Conservation (phyloP, 495 filamentous ascomycete genomes). For the Lineolata rhizophorae region DNA sequence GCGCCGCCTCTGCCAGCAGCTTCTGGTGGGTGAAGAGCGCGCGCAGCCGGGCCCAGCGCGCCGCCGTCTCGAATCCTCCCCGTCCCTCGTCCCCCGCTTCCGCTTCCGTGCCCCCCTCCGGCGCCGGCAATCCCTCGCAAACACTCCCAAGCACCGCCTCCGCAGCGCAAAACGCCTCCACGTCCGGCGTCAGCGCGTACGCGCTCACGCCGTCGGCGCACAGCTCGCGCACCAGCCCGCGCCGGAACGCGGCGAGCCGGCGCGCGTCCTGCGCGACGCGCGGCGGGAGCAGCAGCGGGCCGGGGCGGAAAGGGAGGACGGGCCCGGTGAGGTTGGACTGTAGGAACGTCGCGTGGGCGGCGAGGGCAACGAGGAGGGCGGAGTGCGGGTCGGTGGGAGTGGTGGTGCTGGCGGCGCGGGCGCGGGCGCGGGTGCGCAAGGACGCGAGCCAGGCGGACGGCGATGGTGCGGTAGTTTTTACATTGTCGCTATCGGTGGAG, state of each 20-base stretch:
- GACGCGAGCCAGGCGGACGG: too few relatives aligned
- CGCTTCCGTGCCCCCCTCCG: too few relatives aligned
- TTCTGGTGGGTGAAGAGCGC: slow-evolving; percentile 75
- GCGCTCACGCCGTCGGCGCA: slow-evolving; percentile 67
- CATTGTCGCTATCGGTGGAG: too few relatives aligned
- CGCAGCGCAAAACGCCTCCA: slow-evolving; percentile 65
- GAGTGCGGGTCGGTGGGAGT: too few relatives aligned
- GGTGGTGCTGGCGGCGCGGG: too few relatives aligned
- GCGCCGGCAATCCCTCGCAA: slow-evolving; percentile 24
- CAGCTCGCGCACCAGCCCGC: slow-evolving; percentile 36
- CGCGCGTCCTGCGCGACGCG: slow-evolving; percentile 8
- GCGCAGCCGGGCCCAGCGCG: slow-evolving; percentile 32
- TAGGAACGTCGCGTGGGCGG: slow-evolving; percentile 62
- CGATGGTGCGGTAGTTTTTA: too few relatives aligned
- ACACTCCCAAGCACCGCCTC: slow-evolving; percentile 30
- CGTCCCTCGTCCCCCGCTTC: too few relatives aligned
- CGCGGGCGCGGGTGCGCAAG: too few relatives aligned
- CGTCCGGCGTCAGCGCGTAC: slow-evolving; percentile 60
- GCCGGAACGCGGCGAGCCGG: slow-evolving; percentile 18
- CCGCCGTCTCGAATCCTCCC: slow-evolving; percentile 11
- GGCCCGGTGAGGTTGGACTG: slow-evolving; percentile 88
- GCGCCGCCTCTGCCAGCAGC: slow-evolving; percentile 56
- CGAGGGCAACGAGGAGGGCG: slow-evolving; percentile 43
- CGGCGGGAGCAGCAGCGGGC: slow-evolving; percentile 31
- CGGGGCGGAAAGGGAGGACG: slow-evolving; percentile 33